A percentile compares a stretch with the other conserved stretches of the same genome.
Conservation (phyloP, 192 early-diverging fungal species). For the Chytriomyces confervae region DNA sequence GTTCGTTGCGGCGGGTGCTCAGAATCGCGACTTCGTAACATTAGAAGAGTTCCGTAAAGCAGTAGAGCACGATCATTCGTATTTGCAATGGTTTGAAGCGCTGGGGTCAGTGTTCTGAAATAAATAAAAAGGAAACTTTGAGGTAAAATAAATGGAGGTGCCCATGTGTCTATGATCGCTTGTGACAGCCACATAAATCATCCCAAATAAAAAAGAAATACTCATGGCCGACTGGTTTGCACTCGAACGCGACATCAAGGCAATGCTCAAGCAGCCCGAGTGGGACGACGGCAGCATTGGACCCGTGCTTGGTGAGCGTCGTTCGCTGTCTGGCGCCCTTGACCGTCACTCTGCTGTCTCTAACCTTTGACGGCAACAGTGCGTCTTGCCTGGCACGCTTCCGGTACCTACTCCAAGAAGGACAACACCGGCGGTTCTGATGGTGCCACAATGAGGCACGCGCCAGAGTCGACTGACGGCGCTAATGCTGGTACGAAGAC, state of each 20-base stretch:
- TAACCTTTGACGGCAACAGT: conserved; percentile 8
- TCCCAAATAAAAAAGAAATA: background rate
- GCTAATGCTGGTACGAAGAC: conserved; percentile 67
- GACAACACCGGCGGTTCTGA: conserved; percentile 65
- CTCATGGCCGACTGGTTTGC: conserved; percentile 11
- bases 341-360: background rate
- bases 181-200: too few relatives aligned
- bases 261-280: conserved; percentile 47
- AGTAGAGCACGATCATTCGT: conserved; percentile 78
- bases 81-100: conserved; percentile 90
- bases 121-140: background rate
- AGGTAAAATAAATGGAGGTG: too few relatives aligned
- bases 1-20: conserved; percentile 62
- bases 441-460: conserved; percentile 74
- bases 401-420: conserved; percentile 69
- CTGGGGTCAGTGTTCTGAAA: conserved; percentile 81
- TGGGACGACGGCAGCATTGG: conserved; percentile 71
- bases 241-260: conserved; percentile 49
- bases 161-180: too few relatives aligned
- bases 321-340: background rate
- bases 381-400: conserved; percentile 69
- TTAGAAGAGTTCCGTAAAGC: conserved; percentile 81
- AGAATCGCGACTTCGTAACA: conserved; percentile 70
- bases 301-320: conserved; percentile 58
- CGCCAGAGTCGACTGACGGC: conserved; percentile 66